Conservation (phyloP, 345 rosid genomes). For the Bruguiera sexangula region DNA sequence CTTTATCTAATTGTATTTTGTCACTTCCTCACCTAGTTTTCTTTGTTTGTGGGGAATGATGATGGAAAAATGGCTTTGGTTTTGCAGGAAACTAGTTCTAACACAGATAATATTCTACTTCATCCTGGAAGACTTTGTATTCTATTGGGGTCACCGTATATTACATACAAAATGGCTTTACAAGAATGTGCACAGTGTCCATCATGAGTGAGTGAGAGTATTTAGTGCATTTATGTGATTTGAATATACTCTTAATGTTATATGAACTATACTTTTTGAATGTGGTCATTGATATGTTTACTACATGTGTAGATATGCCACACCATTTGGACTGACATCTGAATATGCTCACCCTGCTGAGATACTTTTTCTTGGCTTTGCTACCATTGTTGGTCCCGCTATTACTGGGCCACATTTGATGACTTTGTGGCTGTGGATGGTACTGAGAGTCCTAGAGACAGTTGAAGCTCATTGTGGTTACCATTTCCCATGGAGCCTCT, state of each 20-base stretch:
- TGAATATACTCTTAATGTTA: not conserved
- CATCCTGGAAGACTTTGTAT: conserved; percentile 90
- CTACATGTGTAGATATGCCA: conserved; percentile 61
- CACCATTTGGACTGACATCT: conserved; percentile 95
- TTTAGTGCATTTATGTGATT: conserved; percentile 9
- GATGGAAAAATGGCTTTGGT: conserved; percentile 13
- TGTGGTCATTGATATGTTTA: conserved; percentile 1
- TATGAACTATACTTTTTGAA: not conserved
- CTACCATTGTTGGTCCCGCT: conserved; percentile 91
- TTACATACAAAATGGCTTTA: conserved; percentile 95
- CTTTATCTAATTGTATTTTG: not conserved
- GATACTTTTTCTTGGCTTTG: conserved; percentile 93
- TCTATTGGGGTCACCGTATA: conserved; percentile 97
- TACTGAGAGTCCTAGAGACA: conserved; percentile 86
- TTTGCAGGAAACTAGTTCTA: conserved; percentile 69
- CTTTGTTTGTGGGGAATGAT: conserved; percentile 4
- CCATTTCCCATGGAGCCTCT: conserved; percentile 97
- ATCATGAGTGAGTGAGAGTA: conserved; percentile 79
- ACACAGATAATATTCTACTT: conserved; percentile 84
- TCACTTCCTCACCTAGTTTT: not conserved
- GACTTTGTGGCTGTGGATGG: conserved; percentile 95
- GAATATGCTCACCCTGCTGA: conserved; percentile 99
- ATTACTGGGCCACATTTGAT: conserved; percentile 92
- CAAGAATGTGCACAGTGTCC: conserved; percentile 93
- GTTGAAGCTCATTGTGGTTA: conserved; percentile 99